phyloP scores from a whole-genome alignment of 2,329 filamentous ascomycete genomes.

The Alternaria solani region DNA sequence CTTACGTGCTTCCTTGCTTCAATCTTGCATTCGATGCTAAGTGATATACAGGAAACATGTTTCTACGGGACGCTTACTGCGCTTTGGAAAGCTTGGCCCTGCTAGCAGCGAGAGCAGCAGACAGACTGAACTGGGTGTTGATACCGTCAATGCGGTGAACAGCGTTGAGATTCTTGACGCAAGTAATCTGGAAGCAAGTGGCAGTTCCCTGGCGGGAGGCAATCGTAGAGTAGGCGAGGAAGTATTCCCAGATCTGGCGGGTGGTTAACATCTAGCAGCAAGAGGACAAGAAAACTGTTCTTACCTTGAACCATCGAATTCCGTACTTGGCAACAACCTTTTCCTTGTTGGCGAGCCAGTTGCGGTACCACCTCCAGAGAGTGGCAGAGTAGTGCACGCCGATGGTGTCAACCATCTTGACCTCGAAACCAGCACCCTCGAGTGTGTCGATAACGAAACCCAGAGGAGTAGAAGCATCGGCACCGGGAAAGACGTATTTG shows the following conservation, averaged over 20 bases:
- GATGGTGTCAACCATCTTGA: slow-evolving; percentile 91
- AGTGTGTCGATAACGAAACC: slow-evolving; percentile 85
- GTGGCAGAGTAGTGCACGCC: slow-evolving; percentile 98
- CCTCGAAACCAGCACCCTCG: slow-evolving; percentile 86
- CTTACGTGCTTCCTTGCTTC: not conserved
- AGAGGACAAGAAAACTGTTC: slow-evolving; percentile 46
- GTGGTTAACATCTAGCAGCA: slow-evolving; percentile 13
- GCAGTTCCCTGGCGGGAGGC: slow-evolving; percentile 82
- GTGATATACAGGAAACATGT: not conserved
- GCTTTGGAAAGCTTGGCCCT: slow-evolving; percentile 45
- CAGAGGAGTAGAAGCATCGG: slow-evolving; percentile 92
- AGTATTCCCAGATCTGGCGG: slow-evolving; percentile 88
- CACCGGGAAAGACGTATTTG: slow-evolving; percentile 98
- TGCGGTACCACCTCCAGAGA: slow-evolving; percentile 97
- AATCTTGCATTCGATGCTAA: not conserved
- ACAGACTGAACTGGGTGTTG: slow-evolving; percentile 71
- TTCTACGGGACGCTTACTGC: slow-evolving; percentile 8
- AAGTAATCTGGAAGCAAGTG: slow-evolving; percentile 85
- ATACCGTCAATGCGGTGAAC: slow-evolving; percentile 83
- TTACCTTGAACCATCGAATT: slow-evolving; percentile 90
- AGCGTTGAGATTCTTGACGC: slow-evolving; percentile 90
- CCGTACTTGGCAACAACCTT: slow-evolving; percentile 97
- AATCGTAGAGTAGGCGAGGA: slow-evolving; percentile 86
- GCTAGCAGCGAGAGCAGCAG: slow-evolving; percentile 67
- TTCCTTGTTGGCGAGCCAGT: slow-evolving; percentile 94